Base-by-base conservation (phyloP, 2,329 filamentous ascomycete genomes). In the Lecanoromycetidae sp. region DNA sequence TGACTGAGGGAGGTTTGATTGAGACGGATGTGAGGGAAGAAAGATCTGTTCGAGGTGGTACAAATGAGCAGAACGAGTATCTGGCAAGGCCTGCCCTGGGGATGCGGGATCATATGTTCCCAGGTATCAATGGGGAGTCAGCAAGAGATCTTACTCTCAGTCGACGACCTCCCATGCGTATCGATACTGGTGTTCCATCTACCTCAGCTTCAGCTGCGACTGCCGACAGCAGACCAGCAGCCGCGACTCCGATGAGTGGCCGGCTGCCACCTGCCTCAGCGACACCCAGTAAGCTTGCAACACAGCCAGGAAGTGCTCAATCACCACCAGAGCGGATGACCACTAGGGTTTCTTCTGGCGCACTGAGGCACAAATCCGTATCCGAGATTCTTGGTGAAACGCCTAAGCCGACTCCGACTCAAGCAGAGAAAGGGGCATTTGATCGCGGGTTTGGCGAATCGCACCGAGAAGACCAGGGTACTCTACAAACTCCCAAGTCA, bases 311-410 rank as follows among this genome's bases (percentile, higher is more conserved):
- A 45, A 53, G 55, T 55, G 53, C 58, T 41, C 49, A 58, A 32
- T 57, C 68, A 23, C 60, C 64, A 35, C 57, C 64, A 4, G 72
- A 74, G 55, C 72, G 79, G 25, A 82, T 82, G 66, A 81, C 79
- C 9, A 85, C 80, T 1, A 67, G 81, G 55, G 78, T 84, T 19
- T 78, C 79, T 3, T 84, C 82, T 8, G 82, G 80, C 34, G 77
- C 79, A 2, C 77, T 85, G 55, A 72, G 77, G 51, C 77, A 82
- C 44, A 86, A 84, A 58, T 84, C 81, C 4, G 79, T 84, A 4
- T 81, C 77, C 15, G 82, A 86, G 60, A 83, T 85, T 34, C 68
- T 85, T 5, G 79, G 77, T 44, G 78, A 77, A 50, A 72, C 70
- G 15, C 70, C 75, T 33, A 61, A 66, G 53, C 57, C 61, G 30